Conservation (phyloP, 2,329 filamentous ascomycete species). For the Teratosphaeria gauchensis region DNA sequence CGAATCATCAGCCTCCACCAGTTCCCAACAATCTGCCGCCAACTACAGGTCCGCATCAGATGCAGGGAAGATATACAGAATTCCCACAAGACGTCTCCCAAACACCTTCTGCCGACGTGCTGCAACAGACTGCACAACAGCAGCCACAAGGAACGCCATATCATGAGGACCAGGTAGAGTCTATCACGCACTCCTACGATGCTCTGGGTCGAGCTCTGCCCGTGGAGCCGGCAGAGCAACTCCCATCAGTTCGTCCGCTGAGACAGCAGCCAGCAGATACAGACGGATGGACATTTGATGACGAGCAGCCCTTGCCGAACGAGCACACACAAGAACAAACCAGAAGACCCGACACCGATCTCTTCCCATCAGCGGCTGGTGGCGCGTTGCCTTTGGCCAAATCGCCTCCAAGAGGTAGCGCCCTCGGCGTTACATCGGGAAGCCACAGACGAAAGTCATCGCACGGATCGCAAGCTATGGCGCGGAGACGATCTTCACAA, state of each 20-base stretch:
- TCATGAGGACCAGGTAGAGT: constrained; percentile 47
- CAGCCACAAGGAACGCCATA: constrained; percentile 20
- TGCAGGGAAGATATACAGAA: constrained; percentile 27
- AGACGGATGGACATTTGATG: constrained; percentile 91
- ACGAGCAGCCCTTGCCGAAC: constrained; percentile 49
- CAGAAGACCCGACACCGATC: constrained; percentile 71
- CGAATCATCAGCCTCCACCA: constrained; percentile 52
- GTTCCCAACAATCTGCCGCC: constrained; percentile 23
- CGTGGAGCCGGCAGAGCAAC: constrained; percentile 29
- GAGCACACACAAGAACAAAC: constrained; percentile 40
- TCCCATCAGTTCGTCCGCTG: constrained; percentile 9
- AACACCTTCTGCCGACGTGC: constrained; percentile 21
- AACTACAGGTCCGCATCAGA: constrained; percentile 10
- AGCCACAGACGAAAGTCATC: constrained; percentile 68
- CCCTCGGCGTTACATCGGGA: constrained; percentile 36
- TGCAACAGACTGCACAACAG: constrained; percentile 16
- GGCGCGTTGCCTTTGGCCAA: constrained; percentile 61
- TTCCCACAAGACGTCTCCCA: constrained; percentile 24
- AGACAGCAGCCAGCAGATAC: constrained; percentile 29
- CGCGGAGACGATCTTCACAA: constrained; percentile 55
- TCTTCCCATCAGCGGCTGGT: constrained; percentile 66
- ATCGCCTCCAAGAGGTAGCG: constrained; percentile 55
- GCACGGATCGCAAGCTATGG: constrained; percentile 42
- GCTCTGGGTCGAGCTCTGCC: constrained; percentile 45
- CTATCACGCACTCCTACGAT: constrained; percentile 50